These are phyloP conservation scores for Aspergillus sojae DNA, from an alignment of 2,329 filamentous ascomycete species.

Conservation along the genomic window DNA sequence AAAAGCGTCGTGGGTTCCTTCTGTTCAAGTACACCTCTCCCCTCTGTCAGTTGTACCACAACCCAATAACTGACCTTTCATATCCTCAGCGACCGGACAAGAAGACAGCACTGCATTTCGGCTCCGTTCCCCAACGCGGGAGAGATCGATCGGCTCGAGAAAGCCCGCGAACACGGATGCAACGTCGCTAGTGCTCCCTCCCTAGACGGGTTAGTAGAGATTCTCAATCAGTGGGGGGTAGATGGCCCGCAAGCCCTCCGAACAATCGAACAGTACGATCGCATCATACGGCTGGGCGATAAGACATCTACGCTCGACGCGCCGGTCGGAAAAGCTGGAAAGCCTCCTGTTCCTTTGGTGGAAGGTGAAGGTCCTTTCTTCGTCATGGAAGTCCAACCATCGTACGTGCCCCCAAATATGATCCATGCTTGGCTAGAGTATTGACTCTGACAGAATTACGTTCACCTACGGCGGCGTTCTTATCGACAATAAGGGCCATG, in stretches of 20 bases:
- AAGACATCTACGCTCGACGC: slow-evolving; percentile 17
- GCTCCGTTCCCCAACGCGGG: slow-evolving; percentile 30
- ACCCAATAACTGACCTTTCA: background rate
- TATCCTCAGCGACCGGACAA: slow-evolving; percentile 24
- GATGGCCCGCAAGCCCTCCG: slow-evolving; percentile 18
- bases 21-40: slow-evolving; percentile 23
- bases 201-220: slow-evolving; percentile 13
- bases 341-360: slow-evolving; percentile 21
- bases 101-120: slow-evolving; percentile 23
- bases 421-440: background rate
- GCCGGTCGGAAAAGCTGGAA: slow-evolving; percentile 15
- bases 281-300: slow-evolving; percentile 15
- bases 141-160: slow-evolving; percentile 29
- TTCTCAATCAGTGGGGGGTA: slow-evolving; percentile 26
- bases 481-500: slow-evolving; percentile 27
- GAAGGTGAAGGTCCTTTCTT: slow-evolving; percentile 30
- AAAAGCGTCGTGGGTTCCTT: slow-evolving; percentile 29
- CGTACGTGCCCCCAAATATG: slow-evolving; percentile 18
- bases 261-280: slow-evolving; percentile 28
- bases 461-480: slow-evolving; percentile 32
- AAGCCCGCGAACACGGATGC: slow-evolving; percentile 28
- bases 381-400: slow-evolving; percentile 33
- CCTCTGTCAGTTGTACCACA: background rate
- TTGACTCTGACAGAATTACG: slow-evolving; percentile 24
- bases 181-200: slow-evolving; percentile 27